Percentiles rank a stretch among this genome's conserved stretches.
Evolutionary conservation across 768 basidiomycete genomes (phyloP).

Genomic region (Pleurotus salmoneostramineus): DNA sequence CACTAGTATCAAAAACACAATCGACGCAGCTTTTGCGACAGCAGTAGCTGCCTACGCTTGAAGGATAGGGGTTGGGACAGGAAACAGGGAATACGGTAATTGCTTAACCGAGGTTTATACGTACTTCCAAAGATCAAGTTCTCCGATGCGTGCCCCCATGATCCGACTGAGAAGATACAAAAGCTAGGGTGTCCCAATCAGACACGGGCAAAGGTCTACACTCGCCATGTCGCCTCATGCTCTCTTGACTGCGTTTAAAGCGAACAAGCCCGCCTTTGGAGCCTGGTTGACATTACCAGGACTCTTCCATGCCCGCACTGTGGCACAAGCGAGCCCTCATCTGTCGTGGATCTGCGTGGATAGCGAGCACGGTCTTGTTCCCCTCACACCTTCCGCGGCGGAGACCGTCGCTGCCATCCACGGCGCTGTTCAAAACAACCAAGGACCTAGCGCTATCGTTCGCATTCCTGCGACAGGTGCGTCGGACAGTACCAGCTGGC

Average conservation of each 20-base stretch:
- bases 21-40: slow-evolving; percentile 20
- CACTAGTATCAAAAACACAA: slow-evolving; percentile 13
- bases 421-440: slow-evolving; percentile 25
- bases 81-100: neutral
- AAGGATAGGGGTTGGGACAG: neutral
- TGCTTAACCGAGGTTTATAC: neutral
- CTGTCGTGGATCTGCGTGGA: slow-evolving; percentile 65
- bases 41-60: slow-evolving; percentile 23
- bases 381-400: slow-evolving; percentile 51
- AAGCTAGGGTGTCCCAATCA: neutral
- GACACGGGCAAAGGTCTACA: neutral
- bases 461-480: slow-evolving; percentile 62
- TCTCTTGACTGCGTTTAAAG: slow-evolving; percentile 48
- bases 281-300: slow-evolving; percentile 64
- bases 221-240: slow-evolving; percentile 49
- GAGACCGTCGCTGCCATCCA: slow-evolving; percentile 55
- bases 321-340: slow-evolving; percentile 51
- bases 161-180: neutral
- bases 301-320: slow-evolving; percentile 51
- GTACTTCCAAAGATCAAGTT: too few species aligned
- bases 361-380: slow-evolving; percentile 63
- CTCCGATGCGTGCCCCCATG: neutral
- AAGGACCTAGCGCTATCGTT: slow-evolving; percentile 51
- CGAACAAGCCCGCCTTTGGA: slow-evolving; percentile 60
- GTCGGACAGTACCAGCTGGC: slow-evolving; percentile 56